Conservation (phyloP, 2,329 filamentous ascomycete genomes). For the Epichloe coenophiala region DNA sequence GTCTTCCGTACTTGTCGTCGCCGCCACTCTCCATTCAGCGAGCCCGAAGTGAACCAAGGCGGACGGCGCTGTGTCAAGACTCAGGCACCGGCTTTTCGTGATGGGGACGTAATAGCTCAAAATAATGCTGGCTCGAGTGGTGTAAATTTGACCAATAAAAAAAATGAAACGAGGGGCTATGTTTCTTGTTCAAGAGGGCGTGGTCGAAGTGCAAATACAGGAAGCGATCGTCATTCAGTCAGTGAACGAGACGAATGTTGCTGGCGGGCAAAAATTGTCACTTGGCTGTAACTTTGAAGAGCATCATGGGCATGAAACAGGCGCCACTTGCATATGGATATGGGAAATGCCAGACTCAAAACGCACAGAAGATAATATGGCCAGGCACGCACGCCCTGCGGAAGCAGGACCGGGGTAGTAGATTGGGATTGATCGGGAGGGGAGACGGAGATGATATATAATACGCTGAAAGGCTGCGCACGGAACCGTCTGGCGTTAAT, state of each 20-base stretch:
- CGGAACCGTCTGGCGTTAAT: not conserved
- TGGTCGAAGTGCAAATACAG: not conserved
- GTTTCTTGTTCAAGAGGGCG: too few relatives aligned
- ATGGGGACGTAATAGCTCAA: too few relatives aligned
- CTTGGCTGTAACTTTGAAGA: not conserved
- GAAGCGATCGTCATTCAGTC: not conserved
- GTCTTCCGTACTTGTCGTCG: not conserved
- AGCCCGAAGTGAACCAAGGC: too few relatives aligned
- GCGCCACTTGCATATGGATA: not conserved
- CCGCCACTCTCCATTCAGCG: not conserved
- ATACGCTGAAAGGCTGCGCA: not conserved
- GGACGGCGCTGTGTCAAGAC: too few relatives aligned
- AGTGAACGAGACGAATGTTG: not conserved
- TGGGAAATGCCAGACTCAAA: not conserved
- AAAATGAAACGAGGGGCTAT: too few relatives aligned
- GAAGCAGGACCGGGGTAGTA: not conserved
- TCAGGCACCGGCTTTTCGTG: too few relatives aligned
- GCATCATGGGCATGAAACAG: not conserved
- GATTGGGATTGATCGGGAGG: not conserved
- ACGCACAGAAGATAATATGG: not conserved
- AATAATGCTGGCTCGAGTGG: too few relatives aligned
- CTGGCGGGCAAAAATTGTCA: not conserved
- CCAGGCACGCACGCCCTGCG: slow-evolving; percentile 6
- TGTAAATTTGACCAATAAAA: too few relatives aligned
- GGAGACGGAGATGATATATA: slow-evolving; percentile 5